Evolutionary conservation across 306 rosid species (phyloP), one percentile per base, ranked within the genome.

Genomic region (Pterocarpus santalinus): DNA sequence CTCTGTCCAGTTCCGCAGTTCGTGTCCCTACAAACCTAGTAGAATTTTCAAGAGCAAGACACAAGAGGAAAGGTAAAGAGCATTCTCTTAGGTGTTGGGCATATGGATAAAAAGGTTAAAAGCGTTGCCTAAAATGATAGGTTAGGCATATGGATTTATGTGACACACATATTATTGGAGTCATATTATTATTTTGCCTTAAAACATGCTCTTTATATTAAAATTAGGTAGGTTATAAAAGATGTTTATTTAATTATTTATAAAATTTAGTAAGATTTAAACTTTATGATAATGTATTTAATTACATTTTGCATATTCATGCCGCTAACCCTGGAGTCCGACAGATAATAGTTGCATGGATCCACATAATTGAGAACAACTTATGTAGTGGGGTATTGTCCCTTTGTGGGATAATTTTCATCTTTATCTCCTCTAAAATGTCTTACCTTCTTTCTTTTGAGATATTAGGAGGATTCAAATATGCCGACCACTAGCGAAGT

Each of bases 281-380:
- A 34, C 36, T 7, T 4, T 46, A 22, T 39, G 46, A 55, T 56
- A 2, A 72, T 36, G 22, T 57, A 38, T 9, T 13, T 32, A 30
- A 32, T 57, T 60, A 74, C 78, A 5, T 41, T 65, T 28, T 74
- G 69, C 67, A 73, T 39, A 39, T 39, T 22, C 30, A 30, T 5
- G 38, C 56, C 66, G 14, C 67, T 55, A 15, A 35, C 80, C 71
- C 33, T 14, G 22, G 13, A 13, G 55, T 22, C 11, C 34, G 81
- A 64, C 80, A 64, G 38, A 64, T 33, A 8, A 44, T 16, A 28
- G 77, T 36, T 38, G 61, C 36, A 41, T 70, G 69, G 73, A 70
- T 70, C 82, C 82, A 82, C 78, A 70, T 52, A 62, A 70, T 63
- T 3, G 60, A 75, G 70, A 78, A 51, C 65, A 72, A 51, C 57